Evolutionary conservation across 805 yeast species (phyloP), one percentile per base, ranked within the genome.

Genomic region (Ogataea chonburiensis): DNA sequence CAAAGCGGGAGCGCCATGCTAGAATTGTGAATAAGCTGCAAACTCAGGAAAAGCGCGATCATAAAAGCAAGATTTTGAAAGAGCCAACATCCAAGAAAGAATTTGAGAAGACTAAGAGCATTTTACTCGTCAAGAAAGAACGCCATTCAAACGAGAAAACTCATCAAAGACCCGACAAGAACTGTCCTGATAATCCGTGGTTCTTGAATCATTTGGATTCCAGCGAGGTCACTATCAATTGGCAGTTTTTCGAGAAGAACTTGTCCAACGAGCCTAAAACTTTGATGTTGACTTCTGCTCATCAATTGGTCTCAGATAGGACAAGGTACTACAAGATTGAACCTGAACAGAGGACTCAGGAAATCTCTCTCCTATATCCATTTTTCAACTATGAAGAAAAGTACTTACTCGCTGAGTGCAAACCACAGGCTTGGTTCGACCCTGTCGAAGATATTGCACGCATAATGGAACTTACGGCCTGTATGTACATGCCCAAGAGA

Each of bases 401-500:
- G 25, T 79, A 71, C 43, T 42, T 67, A 7, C 56, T 79, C 23
- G 71, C 72, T 3, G 57, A 61, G 11, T 75, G 81, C 5, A 75
- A 73, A 42, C 69, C 70, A 42, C 75, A 75, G 36, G 79, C 73
- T 40, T 54, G 50, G n/a, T 64, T 77, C 25, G 79, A 80, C 50
- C 86, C 88, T 4, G 61, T 79, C 29, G 71, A 66, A 32, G 91
- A 83, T 48, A 67, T 82, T 36, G 81, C 77, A 4, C 65, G 64
- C 37, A 52, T 60, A 17, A 72, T 75, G 71, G 75, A 68, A 31
- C 35, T 70, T 23, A 51, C 61, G 11, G 63, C 77, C 0, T 18
- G 52, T 16, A 47, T 55, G 8, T 72, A 58, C 44, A 60, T 75
- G 20, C 77, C 77, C 0, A 56, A 58, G 12, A 53, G 53, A 2